phyloP scores from a whole-genome alignment of 257 asterid species.

The Solanum acaule region DNA sequence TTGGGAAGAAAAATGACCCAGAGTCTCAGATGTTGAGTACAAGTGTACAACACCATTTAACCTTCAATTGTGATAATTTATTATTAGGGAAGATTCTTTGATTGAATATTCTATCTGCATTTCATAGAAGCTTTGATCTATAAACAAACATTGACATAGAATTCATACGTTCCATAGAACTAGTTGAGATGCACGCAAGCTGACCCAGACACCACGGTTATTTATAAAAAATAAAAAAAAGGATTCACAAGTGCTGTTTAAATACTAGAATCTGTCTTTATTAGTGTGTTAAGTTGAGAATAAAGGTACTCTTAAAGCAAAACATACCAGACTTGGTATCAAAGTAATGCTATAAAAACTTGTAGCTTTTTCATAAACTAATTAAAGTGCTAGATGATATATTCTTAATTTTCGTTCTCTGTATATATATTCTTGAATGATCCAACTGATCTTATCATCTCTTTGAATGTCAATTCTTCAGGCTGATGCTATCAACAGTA shows the following conservation, averaged over 20 bases:
- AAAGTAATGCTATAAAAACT: background rate
- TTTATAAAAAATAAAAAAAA: background rate
- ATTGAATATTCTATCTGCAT: background rate
- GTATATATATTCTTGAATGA: background rate
- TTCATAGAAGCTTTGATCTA: background rate
- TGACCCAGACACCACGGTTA: rapidly evolving
- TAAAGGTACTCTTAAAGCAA: background rate
- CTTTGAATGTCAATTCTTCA: background rate
- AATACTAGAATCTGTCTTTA: background rate
- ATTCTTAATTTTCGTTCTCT: background rate
- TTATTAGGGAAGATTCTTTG: background rate
- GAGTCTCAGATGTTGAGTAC: too few relatives aligned
- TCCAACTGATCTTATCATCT: background rate
- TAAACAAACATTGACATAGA: background rate
- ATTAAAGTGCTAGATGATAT: background rate
- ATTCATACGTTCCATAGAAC: background rate
- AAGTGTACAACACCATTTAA: too few relatives aligned
- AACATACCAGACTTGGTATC: background rate
- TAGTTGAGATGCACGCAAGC: rapidly evolving
- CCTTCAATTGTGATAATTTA: background rate
- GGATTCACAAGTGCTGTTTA: background rate
- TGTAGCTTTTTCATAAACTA: background rate
- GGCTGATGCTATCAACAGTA: background rate
- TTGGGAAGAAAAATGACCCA: too few relatives aligned
- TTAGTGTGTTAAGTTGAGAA: background rate